Evolutionary conservation across 2,329 filamentous ascomycete genomes (phyloP).

Genomic region (Chaetomium sp.): DNA sequence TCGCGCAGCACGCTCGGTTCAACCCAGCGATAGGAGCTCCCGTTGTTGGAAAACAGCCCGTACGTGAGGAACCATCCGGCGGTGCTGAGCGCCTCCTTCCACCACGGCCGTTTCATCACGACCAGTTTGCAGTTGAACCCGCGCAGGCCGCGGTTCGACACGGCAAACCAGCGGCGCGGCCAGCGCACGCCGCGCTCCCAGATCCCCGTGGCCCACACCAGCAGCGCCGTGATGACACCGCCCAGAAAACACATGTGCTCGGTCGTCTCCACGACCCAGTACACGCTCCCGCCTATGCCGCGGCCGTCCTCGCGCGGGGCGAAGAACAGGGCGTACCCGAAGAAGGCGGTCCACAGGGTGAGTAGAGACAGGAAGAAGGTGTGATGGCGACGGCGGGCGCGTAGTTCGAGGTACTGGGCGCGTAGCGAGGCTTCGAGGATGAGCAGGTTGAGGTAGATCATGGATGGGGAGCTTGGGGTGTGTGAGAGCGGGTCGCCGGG

Average conservation of each 20-base stretch:
- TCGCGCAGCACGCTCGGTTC: constrained; percentile 57
- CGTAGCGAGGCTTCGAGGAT: constrained; percentile 93
- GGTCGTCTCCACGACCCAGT: constrained; percentile 87
- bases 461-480: constrained; percentile 83
- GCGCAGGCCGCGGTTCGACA: constrained; percentile 82
- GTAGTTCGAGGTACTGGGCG: constrained; percentile 84
- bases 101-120: constrained; percentile 75
- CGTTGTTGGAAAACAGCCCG: constrained; percentile 61
- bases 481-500: constrained; percentile 66
- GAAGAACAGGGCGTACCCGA: constrained; percentile 85
- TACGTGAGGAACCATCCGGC: constrained; percentile 73
- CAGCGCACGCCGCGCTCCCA: constrained; percentile 94
- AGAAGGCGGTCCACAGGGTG: constrained; percentile 72
- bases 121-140: constrained; percentile 97
- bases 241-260: constrained; percentile 91
- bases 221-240: constrained; percentile 74
- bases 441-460: constrained; percentile 96
- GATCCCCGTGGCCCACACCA: constrained; percentile 92
- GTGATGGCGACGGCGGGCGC: constrained; percentile 82
- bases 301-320: constrained; percentile 92
- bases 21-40: constrained; percentile 69
- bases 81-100: constrained; percentile 68
- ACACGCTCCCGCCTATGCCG: constrained; percentile 86
- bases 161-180: constrained; percentile 84
- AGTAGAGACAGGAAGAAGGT: constrained; percentile 84